Evolutionary conservation across 1,284 basidiomycete species (phyloP), one percentile per base, ranked within the genome.

Genomic region (Trichosporon faecale): DNA sequence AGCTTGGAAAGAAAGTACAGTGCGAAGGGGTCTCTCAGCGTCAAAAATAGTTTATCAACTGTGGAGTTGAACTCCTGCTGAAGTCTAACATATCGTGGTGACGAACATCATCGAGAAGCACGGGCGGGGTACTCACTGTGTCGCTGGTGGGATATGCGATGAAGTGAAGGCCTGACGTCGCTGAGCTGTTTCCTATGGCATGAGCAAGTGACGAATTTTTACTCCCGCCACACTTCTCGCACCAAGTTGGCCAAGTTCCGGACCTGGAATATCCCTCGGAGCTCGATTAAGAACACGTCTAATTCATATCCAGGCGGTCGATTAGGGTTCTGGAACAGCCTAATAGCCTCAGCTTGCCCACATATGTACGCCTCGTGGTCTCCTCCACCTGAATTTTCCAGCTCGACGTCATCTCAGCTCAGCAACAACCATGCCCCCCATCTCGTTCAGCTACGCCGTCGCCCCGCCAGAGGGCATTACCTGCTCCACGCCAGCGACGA

Each of bases 1-100:
- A 33, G 31, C 4, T 33, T 14, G 14, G 7, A 37, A 8, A 2
- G 11, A 14, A 37, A 37, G 35, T 14, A 14, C 11, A 2, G 35
- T 37, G 35, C 35, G 35, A 37, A 12, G 31, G 35, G 16, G 65
- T 65, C 70, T 76, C 76, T 77, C 76, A 76, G 77, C 57, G 65
- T 73, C 74, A 69, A 70, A 71, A 66, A 68, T 40, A 71, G 31
- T 66, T 69, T 77, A 67, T 79, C 78, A 76, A 68, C 77, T 76
- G 63, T 68, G 74, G 72, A 72, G 74, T 73, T 69, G 68, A 67
- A 72, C 70, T 72, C 73, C 76, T 79, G 70, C 70, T 77, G 78
- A 79, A 79, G 78, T 79, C 78, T 79, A 79, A 79, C 78, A 79
- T 78, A 78, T 78, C 76, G 71, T 74, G 69, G 73, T 71, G 72